phyloP scores from a whole-genome alignment of 1,284 basidiomycete species.

The Ustilago curta region DNA sequence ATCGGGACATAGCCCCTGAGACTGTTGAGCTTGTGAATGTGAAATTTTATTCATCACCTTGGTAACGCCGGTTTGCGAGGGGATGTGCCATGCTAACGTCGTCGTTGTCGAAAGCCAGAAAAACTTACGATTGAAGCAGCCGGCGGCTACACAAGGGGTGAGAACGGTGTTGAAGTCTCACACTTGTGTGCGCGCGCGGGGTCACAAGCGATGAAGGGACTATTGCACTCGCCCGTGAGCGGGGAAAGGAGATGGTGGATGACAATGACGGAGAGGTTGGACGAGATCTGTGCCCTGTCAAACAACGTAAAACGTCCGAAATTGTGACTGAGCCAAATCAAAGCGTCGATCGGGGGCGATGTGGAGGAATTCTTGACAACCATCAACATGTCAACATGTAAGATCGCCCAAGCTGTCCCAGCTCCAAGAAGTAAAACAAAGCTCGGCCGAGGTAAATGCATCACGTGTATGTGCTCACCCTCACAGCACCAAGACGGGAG shows the following conservation, averaged over 20 bases:
- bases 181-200: conserved; percentile 1
- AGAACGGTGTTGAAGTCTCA: not conserved
- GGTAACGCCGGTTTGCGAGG: not conserved
- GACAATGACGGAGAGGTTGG: not conserved
- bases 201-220: not conserved
- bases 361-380: too few species aligned
- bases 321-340: not conserved
- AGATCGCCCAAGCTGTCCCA: not conserved
- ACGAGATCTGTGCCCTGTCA: not conserved
- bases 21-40: conserved; percentile 61
- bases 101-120: not conserved
- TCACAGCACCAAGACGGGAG: too few species aligned
- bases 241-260: not conserved
- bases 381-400: too few species aligned
- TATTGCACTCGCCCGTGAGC: not conserved
- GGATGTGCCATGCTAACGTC: not conserved
- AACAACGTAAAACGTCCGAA: too few species aligned
- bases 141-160: conserved; percentile 2
- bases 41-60: conserved; percentile 53
- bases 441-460: not conserved
- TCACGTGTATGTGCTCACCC: not conserved
- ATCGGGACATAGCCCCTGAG: conserved; percentile 35
- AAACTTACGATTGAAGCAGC: conserved; percentile 12
- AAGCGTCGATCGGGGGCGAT: too few species aligned
- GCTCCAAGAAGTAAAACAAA: too few species aligned